A percentile compares a stretch with the other conserved stretches of the same genome.
phyloP scores from a whole-genome alignment of 2,329 filamentous ascomycete species.

The Xylaria sp. region DNA sequence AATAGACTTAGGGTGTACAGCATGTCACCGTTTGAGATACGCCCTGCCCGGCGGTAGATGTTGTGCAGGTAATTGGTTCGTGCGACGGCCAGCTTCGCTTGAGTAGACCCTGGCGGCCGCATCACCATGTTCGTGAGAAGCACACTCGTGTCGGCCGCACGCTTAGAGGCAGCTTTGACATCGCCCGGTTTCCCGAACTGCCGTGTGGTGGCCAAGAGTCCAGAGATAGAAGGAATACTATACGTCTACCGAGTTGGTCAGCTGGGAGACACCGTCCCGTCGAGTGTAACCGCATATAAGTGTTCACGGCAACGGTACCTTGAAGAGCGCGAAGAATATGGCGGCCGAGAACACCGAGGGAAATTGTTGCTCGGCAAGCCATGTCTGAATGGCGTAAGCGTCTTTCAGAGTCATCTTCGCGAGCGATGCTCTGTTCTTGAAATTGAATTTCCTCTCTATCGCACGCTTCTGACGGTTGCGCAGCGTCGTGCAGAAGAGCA shows the following conservation, averaged over 20 bases:
- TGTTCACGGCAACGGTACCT: slow-evolving; percentile 50
- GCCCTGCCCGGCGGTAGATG: slow-evolving; percentile 65
- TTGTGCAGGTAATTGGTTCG: slow-evolving; percentile 73
- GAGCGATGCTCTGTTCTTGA: slow-evolving; percentile 9
- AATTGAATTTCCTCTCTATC: slow-evolving; percentile 9
- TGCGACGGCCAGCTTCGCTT: slow-evolving; percentile 64
- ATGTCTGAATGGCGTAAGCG: slow-evolving; percentile 19
- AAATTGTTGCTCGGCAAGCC: slow-evolving; percentile 61
- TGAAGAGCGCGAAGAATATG: slow-evolving; percentile 69
- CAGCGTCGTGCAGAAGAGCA: slow-evolving; percentile 11
- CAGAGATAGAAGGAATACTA: slow-evolving; percentile 65
- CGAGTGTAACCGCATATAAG: too few relatives aligned
- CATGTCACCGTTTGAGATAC: slow-evolving; percentile 71
- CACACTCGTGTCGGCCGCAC: slow-evolving; percentile 63
- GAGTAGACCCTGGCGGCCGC: slow-evolving; percentile 55
- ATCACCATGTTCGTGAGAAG: slow-evolving; percentile 61
- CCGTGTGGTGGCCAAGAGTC: slow-evolving; percentile 59
- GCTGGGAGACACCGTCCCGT: background rate
- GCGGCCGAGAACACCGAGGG: slow-evolving; percentile 62
- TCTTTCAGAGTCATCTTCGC: slow-evolving; percentile 31
- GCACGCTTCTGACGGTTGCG: slow-evolving; percentile 16
- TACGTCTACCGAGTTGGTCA: slow-evolving; percentile 52
- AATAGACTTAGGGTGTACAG: slow-evolving; percentile 73
- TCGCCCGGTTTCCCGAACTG: slow-evolving; percentile 55
- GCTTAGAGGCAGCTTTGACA: slow-evolving; percentile 58